phyloP scores from a whole-genome alignment of 2,329 filamentous ascomycete genomes.

The Taxawa tesnikishii region DNA sequence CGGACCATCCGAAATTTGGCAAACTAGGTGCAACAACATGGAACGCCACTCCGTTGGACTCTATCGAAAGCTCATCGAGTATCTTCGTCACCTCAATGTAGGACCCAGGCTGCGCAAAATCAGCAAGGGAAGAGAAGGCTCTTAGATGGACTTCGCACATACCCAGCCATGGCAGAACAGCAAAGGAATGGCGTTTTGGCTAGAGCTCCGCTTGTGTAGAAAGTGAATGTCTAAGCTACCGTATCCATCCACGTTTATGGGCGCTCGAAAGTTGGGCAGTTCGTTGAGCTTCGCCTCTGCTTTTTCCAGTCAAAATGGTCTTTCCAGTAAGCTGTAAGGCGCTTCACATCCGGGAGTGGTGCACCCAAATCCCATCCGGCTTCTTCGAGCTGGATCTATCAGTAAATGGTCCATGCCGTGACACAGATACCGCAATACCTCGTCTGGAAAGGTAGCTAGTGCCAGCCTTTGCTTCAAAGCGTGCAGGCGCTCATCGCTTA shows the following conservation, averaged over 20 bases:
- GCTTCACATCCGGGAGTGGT: slow-evolving; percentile 47
- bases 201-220: slow-evolving; percentile 43
- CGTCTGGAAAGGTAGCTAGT: slow-evolving; percentile 43
- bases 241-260: slow-evolving; percentile 45
- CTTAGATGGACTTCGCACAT: no score
- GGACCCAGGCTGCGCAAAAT: slow-evolving; percentile 49
- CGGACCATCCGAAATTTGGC: slow-evolving; percentile 45
- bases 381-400: slow-evolving; percentile 22
- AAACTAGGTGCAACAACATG: slow-evolving; percentile 41
- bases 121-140: no score
- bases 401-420: background rate
- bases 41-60: slow-evolving; percentile 32
- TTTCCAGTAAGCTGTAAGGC: slow-evolving; percentile 46
- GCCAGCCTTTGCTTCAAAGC: slow-evolving; percentile 45
- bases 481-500: slow-evolving; percentile 40
- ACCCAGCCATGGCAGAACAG: slow-evolving; percentile 54
- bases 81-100: slow-evolving; percentile 56
- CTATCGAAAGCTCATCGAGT: slow-evolving; percentile 32
- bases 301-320: slow-evolving; percentile 48
- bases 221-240: slow-evolving; percentile 51
- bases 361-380: slow-evolving; percentile 47
- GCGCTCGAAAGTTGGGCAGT: slow-evolving; percentile 46
- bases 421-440: slow-evolving; percentile 24
- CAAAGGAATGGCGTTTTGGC: slow-evolving; percentile 46
- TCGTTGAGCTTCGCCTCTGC: slow-evolving; percentile 48